phyloP scores from a whole-genome alignment of 768 basidiomycete genomes.

The Pulveroboletus sp. region DNA sequence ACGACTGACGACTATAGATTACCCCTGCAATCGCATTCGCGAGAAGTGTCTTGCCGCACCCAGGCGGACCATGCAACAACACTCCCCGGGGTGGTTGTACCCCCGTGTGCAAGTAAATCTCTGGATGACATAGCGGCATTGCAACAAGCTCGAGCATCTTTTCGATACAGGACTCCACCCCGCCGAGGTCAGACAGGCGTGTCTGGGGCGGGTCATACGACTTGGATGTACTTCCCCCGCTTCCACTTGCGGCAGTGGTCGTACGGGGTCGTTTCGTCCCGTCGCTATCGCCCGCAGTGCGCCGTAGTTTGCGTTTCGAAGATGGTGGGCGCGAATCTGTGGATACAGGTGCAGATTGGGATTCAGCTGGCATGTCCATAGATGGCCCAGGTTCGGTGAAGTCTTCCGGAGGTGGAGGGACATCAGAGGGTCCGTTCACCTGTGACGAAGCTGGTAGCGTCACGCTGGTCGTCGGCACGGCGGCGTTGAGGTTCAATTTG shows the following conservation, averaged over 20 bases:
- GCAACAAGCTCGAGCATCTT: slow-evolving; percentile 96
- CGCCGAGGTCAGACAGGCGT: slow-evolving; percentile 82
- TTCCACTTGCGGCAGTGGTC: slow-evolving; percentile 21
- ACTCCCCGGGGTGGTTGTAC: slow-evolving; percentile 92
- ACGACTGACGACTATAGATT: slow-evolving; percentile 25
- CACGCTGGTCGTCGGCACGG: slow-evolving; percentile 2
- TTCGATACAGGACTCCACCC: slow-evolving; percentile 80
- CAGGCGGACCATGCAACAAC: slow-evolving; percentile 90
- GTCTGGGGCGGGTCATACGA: slow-evolving; percentile 65
- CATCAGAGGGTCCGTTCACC: too few relatives aligned
- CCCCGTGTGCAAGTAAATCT: slow-evolving; percentile 91
- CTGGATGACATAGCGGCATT: slow-evolving; percentile 92
- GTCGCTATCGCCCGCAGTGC: slow-evolving; percentile 41
- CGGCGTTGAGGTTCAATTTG: slow-evolving; percentile 64
- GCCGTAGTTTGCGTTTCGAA: slow-evolving; percentile 64
- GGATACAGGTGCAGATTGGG: background rate
- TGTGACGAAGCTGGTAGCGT: too few relatives aligned
- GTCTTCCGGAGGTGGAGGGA: too few relatives aligned
- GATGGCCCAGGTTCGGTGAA: too few relatives aligned
- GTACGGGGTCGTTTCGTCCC: slow-evolving; percentile 55
- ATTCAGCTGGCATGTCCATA: background rate
- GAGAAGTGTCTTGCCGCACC: slow-evolving; percentile 93
- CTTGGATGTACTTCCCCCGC: slow-evolving; percentile 23
- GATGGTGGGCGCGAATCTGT: slow-evolving; percentile 18
- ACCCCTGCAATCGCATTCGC: slow-evolving; percentile 96